Conservation (phyloP, 2,329 filamentous ascomycete genomes). For the Sarocladium kiliense region DNA sequence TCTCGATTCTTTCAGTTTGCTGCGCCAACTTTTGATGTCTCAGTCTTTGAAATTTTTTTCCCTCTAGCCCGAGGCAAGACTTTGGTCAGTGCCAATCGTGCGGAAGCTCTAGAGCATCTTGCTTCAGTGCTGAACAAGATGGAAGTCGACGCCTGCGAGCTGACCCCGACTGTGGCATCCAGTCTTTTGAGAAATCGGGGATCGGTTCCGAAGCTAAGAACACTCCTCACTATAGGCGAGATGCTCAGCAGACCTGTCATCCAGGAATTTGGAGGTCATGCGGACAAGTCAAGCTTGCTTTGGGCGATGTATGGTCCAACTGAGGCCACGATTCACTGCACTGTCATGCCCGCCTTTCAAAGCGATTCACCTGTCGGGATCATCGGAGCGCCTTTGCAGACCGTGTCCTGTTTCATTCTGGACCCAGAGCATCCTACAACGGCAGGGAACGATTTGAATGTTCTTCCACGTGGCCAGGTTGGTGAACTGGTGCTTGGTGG, state of each 20-base stretch:
- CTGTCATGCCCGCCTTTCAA: slow-evolving; percentile 60
- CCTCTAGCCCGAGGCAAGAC: slow-evolving; percentile 70
- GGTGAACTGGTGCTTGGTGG: slow-evolving; percentile 34
- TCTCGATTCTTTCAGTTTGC: slow-evolving; percentile 85
- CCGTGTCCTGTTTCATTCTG: slow-evolving; percentile 73
- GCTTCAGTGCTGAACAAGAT: slow-evolving; percentile 59
- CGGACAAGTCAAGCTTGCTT: slow-evolving; percentile 55
- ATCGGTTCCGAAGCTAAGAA: slow-evolving; percentile 60
- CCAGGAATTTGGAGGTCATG: slow-evolving; percentile 67
- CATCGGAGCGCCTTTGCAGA: slow-evolving; percentile 75
- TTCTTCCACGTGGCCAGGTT: slow-evolving; percentile 61
- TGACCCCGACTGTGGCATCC: slow-evolving; percentile 82
- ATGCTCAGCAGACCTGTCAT: slow-evolving; percentile 80
- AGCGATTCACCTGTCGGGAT: slow-evolving; percentile 54
- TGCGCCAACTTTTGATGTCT: slow-evolving; percentile 89
- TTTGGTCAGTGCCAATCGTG: slow-evolving; percentile 65
- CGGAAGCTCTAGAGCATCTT: slow-evolving; percentile 69
- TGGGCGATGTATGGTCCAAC: slow-evolving; percentile 96
- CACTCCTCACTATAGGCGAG: slow-evolving; percentile 84
- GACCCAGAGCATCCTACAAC: slow-evolving; percentile 29
- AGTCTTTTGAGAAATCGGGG: slow-evolving; percentile 66
- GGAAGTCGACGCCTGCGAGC: slow-evolving; percentile 75
- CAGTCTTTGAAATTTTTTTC: slow-evolving; percentile 93
- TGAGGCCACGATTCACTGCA: slow-evolving; percentile 86
- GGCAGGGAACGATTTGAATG: slow-evolving; percentile 29